These are phyloP conservation scores for Fraxinus cuspidata DNA, from an alignment of 257 asterid genomes.

Conservation along the genomic window DNA sequence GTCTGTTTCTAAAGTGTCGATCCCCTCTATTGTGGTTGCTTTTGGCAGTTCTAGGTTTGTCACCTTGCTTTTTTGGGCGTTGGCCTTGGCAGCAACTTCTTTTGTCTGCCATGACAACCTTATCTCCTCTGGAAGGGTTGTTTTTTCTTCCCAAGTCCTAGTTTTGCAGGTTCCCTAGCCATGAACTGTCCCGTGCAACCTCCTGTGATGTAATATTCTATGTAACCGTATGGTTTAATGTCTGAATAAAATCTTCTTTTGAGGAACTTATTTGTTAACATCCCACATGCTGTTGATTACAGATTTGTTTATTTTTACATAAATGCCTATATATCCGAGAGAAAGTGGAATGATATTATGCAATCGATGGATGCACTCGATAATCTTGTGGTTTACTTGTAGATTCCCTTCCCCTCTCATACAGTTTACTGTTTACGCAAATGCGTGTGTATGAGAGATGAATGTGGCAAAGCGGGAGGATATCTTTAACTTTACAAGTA, in stretches of 20 bases:
- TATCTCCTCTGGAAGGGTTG: constrained; percentile 32
- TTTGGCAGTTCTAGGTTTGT: constrained; percentile 45
- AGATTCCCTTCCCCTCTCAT: too few relatives aligned
- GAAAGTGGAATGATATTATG: background rate
- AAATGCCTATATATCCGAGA: background rate
- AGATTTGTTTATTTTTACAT: background rate
- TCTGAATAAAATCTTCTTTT: constrained; percentile 30
- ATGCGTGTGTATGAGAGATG: background rate
- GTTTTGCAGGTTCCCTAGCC: constrained; percentile 67
- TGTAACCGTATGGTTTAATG: constrained; percentile 4
- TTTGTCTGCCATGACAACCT: constrained; percentile 55
- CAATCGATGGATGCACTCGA: background rate
- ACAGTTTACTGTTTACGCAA: too few relatives aligned
- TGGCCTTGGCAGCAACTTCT: constrained; percentile 63
- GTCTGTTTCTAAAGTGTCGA: constrained; percentile 24
- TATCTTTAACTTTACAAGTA: background rate
- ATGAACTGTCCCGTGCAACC: constrained; percentile 46
- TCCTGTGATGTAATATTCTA: constrained; percentile 29
- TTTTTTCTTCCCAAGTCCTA: constrained; percentile 56
- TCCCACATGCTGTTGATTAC: background rate
- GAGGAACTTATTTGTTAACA: background rate
- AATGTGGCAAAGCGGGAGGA: background rate
- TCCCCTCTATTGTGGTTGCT: constrained; percentile 32
- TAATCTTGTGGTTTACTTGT: too few relatives aligned
- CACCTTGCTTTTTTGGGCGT: constrained; percentile 54